Evolutionary conservation across 345 rosid genomes (phyloP).

Genomic region (Raphanus sativus): DNA sequence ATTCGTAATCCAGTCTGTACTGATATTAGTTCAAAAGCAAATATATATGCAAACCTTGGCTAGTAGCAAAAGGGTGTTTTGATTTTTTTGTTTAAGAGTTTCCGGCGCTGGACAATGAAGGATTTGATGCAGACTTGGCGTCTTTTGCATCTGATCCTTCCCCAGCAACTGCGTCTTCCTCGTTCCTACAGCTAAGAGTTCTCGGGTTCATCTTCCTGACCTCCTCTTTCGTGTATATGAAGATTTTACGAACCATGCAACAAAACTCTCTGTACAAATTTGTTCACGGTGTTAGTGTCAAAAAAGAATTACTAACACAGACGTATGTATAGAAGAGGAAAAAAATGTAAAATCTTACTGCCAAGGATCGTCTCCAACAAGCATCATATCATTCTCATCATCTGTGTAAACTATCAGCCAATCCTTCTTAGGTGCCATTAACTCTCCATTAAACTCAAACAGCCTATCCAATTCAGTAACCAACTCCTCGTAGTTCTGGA

Average conservation of each 20-base stretch:
- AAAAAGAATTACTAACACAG: not conserved
- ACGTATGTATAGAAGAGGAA: not conserved
- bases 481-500: constrained; percentile 63
- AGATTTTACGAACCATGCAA: constrained; percentile 68
- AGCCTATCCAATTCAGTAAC: constrained; percentile 63
- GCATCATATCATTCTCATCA: constrained; percentile 92
- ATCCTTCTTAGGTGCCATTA: constrained; percentile 55
- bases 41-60: constrained; percentile 12
- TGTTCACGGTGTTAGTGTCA: not conserved
- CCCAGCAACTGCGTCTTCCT: constrained; percentile 39
- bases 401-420: constrained; percentile 83
- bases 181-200: constrained; percentile 45
- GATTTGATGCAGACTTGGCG: constrained; percentile 38
- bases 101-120: constrained; percentile 37
- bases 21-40: not conserved
- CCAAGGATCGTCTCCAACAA: constrained; percentile 97
- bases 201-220: constrained; percentile 75
- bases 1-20: not conserved
- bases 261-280: constrained; percentile 63
- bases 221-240: constrained; percentile 71
- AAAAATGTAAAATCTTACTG: constrained; percentile 50
- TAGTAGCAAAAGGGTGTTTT: constrained; percentile 7
- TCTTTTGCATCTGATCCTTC: constrained; percentile 48
- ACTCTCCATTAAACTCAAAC: constrained; percentile 73
- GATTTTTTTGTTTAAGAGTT: constrained; percentile 27